Conservation (phyloP, 1,139 yeast genomes). For the Kodamaea sp. region DNA sequence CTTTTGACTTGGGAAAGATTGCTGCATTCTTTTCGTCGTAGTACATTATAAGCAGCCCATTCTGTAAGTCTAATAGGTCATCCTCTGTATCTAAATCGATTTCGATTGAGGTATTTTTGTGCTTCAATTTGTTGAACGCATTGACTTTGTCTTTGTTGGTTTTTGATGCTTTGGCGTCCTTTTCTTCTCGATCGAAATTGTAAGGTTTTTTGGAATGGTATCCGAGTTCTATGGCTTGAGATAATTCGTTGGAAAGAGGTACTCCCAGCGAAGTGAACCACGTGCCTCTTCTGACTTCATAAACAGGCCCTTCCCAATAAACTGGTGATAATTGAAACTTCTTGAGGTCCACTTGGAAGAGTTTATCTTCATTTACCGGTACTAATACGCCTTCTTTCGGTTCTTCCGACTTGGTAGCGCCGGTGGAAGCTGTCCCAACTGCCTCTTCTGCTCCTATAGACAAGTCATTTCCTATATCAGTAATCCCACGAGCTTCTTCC, state of each 20-base stretch:
- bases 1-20: conserved; percentile 38
- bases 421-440: background rate
- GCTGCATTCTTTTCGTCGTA: conserved; percentile 37
- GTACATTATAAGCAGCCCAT: conserved; percentile 35
- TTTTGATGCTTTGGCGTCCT: conserved; percentile 10
- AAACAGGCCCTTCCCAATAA: conserved; percentile 89
- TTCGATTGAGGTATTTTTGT: conserved; percentile 11
- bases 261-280: conserved; percentile 72
- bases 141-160: conserved; percentile 20
- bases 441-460: background rate
- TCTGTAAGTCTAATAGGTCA: conserved; percentile 33
- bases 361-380: conserved; percentile 74
- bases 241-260: conserved; percentile 56
- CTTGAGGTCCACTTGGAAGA: conserved; percentile 69
- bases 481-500: background rate
- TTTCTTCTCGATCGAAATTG: conserved; percentile 18
- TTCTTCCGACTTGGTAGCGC: background rate
- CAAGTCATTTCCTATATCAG: background rate
- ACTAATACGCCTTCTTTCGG: conserved; percentile 1
- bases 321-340: conserved; percentile 61
- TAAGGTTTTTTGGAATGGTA: conserved; percentile 41
- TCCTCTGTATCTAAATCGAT: conserved; percentile 22
- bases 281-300: conserved; percentile 78
- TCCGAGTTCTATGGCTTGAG: conserved; percentile 62
- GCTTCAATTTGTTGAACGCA: conserved; percentile 21